Evolutionary conservation across 192 early-diverging fungal genomes (phyloP), one percentile per base, ranked within the genome.

Genomic region (Podila epicladia): DNA sequence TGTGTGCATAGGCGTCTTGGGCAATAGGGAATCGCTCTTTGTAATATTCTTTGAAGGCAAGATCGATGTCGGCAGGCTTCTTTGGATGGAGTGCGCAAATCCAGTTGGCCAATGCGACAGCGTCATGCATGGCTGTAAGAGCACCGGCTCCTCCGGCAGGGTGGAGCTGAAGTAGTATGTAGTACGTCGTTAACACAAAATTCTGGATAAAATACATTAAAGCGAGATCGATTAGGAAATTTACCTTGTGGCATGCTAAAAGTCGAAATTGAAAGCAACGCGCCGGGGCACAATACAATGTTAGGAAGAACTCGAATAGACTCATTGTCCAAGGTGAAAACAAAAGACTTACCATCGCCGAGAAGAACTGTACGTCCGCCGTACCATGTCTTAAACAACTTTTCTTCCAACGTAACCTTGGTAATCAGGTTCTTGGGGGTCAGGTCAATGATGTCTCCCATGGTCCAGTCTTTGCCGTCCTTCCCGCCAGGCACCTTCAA

Each of bases 361-460:
- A 76, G 65, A 11, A 76, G 31, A 7, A 51, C 67, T 1, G 57
- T 70, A 22, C 74, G 74, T 5, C 32, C 58, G 45, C 67, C 26
- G 55, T 45, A 32, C 74, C 74, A 76, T 0, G 74, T 76, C 28
- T 65, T 49, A 38, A 76, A 76, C 41, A 76, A 22, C 57, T 76
- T 76, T 22, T 76, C 74, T 29, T 76, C 74, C 22, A 76, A n/a
- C 24, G 64, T 37, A 22, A 70, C 64, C 48, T 71, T 77, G 2
- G 75, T 67, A 19, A 77, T 62, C 3, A 60, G 22, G 6, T 77
- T 69, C 5, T 65, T 59, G 20, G 57, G 63, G 2, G 75, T 77
- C 4, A 49, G 64, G 48, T 64, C 64, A 51, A 77, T 77, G 2
- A 77, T 17, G n/a, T 77, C 69, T 24, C 75, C 69, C 0, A 77